Evolutionary conservation across 345 rosid species (phyloP).

Genomic region (Dipteronia sinensis): DNA sequence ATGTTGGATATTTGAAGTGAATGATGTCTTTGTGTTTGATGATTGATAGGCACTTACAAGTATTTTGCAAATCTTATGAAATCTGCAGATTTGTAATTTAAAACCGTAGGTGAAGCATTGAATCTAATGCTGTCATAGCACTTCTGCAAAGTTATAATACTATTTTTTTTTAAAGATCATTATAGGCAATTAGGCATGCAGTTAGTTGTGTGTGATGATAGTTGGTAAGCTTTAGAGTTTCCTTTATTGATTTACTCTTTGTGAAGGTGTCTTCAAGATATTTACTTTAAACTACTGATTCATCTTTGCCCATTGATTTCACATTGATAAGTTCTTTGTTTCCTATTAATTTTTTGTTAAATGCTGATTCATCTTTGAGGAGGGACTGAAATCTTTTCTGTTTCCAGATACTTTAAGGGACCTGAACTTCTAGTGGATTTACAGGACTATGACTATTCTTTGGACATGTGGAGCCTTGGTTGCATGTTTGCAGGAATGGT

Average conservation of each 20-base stretch:
- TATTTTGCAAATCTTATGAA: not conserved
- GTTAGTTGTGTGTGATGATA: slow-evolving; percentile 1
- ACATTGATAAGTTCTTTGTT: not conserved
- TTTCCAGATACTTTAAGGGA: slow-evolving; percentile 82
- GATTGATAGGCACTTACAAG: not conserved
- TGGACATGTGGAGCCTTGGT: slow-evolving; percentile 99
- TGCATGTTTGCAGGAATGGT: slow-evolving; percentile 99
- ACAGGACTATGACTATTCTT: slow-evolving; percentile 95
- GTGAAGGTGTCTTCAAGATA: not conserved
- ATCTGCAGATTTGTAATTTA: not conserved
- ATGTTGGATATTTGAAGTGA: not conserved
- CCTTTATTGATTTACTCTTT: slow-evolving; percentile 6
- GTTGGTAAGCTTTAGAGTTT: not conserved
- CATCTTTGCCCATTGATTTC: not conserved
- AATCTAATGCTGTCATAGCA: not conserved
- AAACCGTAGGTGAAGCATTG: not conserved
- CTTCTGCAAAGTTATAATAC: not conserved
- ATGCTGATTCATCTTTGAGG: slow-evolving; percentile 1
- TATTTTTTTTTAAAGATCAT: not conserved
- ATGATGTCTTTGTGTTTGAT: not conserved
- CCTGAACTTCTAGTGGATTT: slow-evolving; percentile 95
- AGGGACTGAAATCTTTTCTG: slow-evolving; percentile 14
- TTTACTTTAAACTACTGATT: slow-evolving; percentile 7
- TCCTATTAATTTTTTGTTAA: not conserved
- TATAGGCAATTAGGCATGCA: not conserved